phyloP scores from a whole-genome alignment of 805 yeast species.

The Huiozyma sinensis region DNA sequence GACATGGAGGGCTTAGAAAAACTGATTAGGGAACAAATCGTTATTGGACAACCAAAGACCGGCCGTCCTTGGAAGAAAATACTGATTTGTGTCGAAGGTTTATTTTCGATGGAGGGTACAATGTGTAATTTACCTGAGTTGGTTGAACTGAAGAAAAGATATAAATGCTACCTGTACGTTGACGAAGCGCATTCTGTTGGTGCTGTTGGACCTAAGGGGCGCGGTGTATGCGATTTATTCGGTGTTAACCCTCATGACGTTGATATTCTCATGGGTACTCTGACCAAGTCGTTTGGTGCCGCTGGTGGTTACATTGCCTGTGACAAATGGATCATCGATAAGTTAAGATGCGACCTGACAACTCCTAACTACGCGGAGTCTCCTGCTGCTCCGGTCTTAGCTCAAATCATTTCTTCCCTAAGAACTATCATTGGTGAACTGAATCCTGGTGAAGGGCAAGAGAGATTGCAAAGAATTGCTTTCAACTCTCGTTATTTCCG shows the following conservation, averaged over 20 bases:
- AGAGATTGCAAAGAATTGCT: constrained; percentile 85
- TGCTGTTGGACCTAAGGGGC: constrained; percentile 91
- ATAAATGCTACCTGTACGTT: constrained; percentile 80
- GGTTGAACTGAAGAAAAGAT: constrained; percentile 64
- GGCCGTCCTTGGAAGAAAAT: constrained; percentile 95
- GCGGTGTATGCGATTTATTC: constrained; percentile 92
- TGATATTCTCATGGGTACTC: constrained; percentile 93
- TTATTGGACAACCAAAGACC: constrained; percentile 88
- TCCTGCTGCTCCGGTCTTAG: constrained; percentile 82
- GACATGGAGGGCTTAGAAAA: constrained; percentile 74
- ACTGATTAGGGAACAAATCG: constrained; percentile 69
- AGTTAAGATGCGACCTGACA: constrained; percentile 60
- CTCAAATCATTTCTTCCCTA: constrained; percentile 76
- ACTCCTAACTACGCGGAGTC: constrained; percentile 75
- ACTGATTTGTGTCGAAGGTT: constrained; percentile 80
- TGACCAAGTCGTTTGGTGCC: constrained; percentile 96
- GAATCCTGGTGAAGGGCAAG: constrained; percentile 87
- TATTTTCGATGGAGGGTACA: constrained; percentile 90
- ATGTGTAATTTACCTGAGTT: constrained; percentile 70
- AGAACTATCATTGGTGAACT: constrained; percentile 70
- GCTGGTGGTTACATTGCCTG: constrained; percentile 97
- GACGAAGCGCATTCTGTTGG: constrained; percentile 99
- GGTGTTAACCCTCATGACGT: constrained; percentile 63
- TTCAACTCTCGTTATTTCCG: constrained; percentile 91
- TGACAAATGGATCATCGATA: constrained; percentile 53